Conservation (phyloP, 106 monocot genomes). For the Vanilla planifolia region DNA sequence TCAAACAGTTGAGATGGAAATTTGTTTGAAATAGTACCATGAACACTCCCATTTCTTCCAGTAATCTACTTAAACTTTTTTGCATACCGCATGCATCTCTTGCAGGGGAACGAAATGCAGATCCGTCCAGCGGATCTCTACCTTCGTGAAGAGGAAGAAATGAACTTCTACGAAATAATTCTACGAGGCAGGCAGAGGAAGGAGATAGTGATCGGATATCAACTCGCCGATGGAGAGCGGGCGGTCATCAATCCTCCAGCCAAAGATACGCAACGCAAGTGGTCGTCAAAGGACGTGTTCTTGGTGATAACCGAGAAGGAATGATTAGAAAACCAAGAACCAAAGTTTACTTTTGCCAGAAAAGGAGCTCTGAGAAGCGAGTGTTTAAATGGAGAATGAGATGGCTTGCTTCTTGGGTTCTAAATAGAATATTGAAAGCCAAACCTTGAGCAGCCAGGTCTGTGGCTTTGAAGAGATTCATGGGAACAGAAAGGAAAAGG, state of each 20-base stretch:
- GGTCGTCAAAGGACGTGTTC: constrained; percentile 59
- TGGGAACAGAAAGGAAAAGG: too few relatives aligned
- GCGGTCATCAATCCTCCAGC: constrained; percentile 59
- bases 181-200: constrained; percentile 48
- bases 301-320: constrained; percentile 64
- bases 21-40: too few relatives aligned
- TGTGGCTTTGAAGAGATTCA: too few relatives aligned
- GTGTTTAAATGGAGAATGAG: not conserved
- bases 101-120: constrained; percentile 68
- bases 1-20: too few relatives aligned
- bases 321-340: too few relatives aligned
- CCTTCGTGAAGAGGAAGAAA: constrained; percentile 47
- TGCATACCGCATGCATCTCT: not conserved
- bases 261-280: constrained; percentile 27
- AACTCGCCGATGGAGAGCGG: constrained; percentile 35
- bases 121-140: constrained; percentile 53
- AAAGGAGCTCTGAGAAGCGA: not conserved
- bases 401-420: too few relatives aligned
- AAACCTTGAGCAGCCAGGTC: too few relatives aligned
- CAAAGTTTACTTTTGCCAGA: not conserved
- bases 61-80: too few relatives aligned
- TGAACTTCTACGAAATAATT: constrained; percentile 59
- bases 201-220: constrained; percentile 63
- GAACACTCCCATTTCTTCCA: too few relatives aligned
- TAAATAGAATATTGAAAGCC: too few relatives aligned